phyloP scores from a whole-genome alignment of 192 early-diverging fungal species.

The Backusella westeae region DNA sequence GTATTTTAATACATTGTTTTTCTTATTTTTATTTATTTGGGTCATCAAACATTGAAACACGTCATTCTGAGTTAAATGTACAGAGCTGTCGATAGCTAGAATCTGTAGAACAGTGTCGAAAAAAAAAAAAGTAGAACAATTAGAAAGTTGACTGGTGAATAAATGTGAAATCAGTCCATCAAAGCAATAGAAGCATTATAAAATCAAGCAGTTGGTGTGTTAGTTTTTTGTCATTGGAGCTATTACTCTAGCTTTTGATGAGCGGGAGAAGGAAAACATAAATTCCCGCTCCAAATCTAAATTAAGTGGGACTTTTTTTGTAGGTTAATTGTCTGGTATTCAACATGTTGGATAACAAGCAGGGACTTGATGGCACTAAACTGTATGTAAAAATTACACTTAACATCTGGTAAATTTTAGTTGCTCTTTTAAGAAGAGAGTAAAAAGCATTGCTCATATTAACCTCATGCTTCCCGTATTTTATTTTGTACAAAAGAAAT shows the following conservation, averaged over 20 bases:
- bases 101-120: background rate
- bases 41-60: slow-evolving; percentile 1
- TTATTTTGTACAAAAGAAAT: background rate
- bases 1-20: background rate
- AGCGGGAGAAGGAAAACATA: background rate
- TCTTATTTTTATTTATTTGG: background rate
- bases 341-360: background rate
- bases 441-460: background rate
- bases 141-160: background rate
- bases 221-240: background rate
- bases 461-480: background rate
- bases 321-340: background rate
- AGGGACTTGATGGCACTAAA: background rate
- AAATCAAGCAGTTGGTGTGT: background rate
- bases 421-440: background rate
- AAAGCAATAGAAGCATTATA: background rate
- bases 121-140: background rate
- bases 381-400: too few species aligned
- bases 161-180: background rate
- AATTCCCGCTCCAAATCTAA: background rate
- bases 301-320: background rate
- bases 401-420: background rate
- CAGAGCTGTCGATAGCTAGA: background rate
- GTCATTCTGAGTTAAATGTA: background rate
- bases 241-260: background rate